phyloP scores from a whole-genome alignment of 1,139 yeast species.

The Chernovozyma aurita region DNA sequence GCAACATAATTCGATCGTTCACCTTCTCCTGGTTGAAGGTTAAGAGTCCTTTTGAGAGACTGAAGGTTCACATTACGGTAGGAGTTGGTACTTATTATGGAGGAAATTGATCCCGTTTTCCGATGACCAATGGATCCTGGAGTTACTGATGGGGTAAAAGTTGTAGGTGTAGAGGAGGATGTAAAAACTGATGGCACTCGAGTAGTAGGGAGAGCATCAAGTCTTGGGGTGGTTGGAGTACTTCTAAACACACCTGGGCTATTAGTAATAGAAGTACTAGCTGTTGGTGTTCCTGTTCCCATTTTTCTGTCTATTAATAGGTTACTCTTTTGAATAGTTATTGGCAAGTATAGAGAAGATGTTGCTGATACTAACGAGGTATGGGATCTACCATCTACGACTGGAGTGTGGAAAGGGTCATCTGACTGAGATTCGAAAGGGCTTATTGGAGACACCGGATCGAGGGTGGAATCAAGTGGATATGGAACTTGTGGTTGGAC shows the following conservation, averaged over 20 bases:
- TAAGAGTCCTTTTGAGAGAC: constrained; percentile 32
- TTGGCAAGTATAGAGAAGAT: background rate
- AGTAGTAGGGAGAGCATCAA: constrained; percentile 4
- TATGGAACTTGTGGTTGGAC: background rate
- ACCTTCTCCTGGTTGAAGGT: constrained; percentile 46
- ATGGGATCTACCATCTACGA: background rate
- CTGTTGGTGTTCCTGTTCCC: too few species aligned
- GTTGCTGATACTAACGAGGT: background rate
- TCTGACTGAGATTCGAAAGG: background rate
- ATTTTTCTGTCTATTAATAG: background rate
- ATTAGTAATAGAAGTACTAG: background rate
- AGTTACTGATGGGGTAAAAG: constrained; percentile 9
- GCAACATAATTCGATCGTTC: constrained; percentile 53
- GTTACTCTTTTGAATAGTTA: background rate
- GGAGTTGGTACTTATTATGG: constrained; percentile 33
- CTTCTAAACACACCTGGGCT: background rate
- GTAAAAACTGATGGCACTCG: constrained; percentile 1
- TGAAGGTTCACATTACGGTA: constrained; percentile 36
- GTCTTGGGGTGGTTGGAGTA: background rate
- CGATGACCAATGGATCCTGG: constrained; percentile 14
- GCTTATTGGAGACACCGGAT: constrained; percentile 1
- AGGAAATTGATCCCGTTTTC: constrained; percentile 32
- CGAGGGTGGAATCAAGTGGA: background rate
- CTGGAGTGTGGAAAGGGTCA: background rate
- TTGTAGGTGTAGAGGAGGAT: constrained; percentile 2